Base-by-base conservation (phyloP, 1,284 basidiomycete species). In the Cutaneotrichosporon mucoides region DNA sequence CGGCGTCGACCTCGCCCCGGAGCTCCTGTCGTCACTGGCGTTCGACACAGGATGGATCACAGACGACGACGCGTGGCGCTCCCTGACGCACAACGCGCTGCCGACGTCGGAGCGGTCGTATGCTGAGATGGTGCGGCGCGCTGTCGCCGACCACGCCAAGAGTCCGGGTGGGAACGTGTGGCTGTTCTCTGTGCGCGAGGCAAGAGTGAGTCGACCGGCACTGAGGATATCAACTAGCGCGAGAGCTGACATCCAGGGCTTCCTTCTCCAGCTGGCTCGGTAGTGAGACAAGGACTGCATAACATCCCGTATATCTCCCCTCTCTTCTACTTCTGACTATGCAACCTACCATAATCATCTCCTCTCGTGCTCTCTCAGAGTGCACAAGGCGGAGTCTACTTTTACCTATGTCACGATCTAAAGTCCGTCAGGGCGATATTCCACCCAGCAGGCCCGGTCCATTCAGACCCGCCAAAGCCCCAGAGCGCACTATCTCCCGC, bases 131-230 rank as follows among this genome's bases (percentile, higher is more conserved):
- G 66, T 76, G 5, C 63, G 72, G 35, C 64, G 68, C 12, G 68
- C 67, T 0, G 69, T 73, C 1, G 58, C 48, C 2, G 59, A 58
- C 13, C 58, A 62, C 34, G 12, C 16, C 43, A 57, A 53, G 51
- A 47, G 44, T 5, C 24, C 51, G 3, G 56, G 60, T 3, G 55
- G 56, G 3, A 60, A 60, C 40, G 42, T 72, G 34, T 76, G 81
- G 79, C 88, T 93, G 73, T 91, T 90, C 62, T 82, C 81, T 34
- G 75, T 79, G 6, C 70, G 73, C 56, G 77, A 75, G 34, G 75
- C 66, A 13, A 73, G 66, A 48, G 72, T 53, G 42, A 53, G 51
- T 53, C 13, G 11, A 41, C 3, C 7, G 11, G n/a, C 12, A 33
- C 33, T 34, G 24, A 13, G 33, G 5, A 5, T 24, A 4, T 11